Base-by-base conservation (phyloP, 805 yeast genomes). In the Barnettozyma populi region DNA sequence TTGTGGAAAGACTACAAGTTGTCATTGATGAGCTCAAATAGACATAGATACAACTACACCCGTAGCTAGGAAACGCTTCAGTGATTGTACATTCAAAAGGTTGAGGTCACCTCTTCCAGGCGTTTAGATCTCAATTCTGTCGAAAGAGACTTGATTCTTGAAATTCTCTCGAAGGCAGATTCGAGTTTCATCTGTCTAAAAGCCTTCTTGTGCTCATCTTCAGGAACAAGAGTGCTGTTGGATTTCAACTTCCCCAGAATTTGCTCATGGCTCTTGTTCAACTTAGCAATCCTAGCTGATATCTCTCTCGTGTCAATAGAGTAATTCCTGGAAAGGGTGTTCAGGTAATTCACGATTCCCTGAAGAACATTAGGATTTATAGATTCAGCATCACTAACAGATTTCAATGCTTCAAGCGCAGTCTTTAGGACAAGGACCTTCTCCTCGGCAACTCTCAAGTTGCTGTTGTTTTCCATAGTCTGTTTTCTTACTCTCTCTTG, bases 1-100 rank as follows among this genome's bases (percentile, higher is more conserved):
- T 94, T 43, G 60, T 90, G 8, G 59, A 70, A 35, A 79, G 75
- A 59, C 70, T 88, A 40, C 55, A 58, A 35, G 60, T 61, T 31
- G 64, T 67, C 6, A 53, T 73, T 32, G 45, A 58, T 10, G 61
- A 61, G 43, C 39, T 52, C 5, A 23, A 9, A 29, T 18, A 36
- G 11, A 34, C 29, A 29, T 16, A 41, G 21, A 7, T 18, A 18
- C 16, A 18, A 21, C 6, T 36, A 41, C 23, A 19, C 37, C 7
- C 21, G 19, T 29, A 42, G 9, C n/a, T 11, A 29, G 13, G 16
- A 11, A 13, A 11, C 7, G 32, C 7, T 29, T 7, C 11, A 23
- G 11, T 32, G 10, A n/a, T 16, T 25, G 37, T 29, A 37, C 9
- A 8, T 18, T 18, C 36, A 54, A 31, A 56, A 47, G 6, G 49